Conservation (phyloP, 1,284 basidiomycete genomes). For the Ceratobasidium sp. region DNA sequence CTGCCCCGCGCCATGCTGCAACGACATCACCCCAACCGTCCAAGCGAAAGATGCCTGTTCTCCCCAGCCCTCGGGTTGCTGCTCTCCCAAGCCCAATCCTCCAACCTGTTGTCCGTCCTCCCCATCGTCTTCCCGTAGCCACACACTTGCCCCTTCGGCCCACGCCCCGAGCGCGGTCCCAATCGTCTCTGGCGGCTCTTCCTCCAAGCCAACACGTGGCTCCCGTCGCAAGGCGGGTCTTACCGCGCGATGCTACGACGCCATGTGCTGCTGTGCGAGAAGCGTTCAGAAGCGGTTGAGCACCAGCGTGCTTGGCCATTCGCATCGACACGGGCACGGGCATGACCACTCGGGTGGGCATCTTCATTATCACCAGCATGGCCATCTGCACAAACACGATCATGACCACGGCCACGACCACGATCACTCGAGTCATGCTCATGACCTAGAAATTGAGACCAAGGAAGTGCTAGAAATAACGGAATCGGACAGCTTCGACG, state of each 20-base stretch:
- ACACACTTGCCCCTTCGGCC: too few relatives aligned
- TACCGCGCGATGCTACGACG: conserved; percentile 33
- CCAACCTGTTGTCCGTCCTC: conserved; percentile 1
- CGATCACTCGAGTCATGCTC: conserved; percentile 4
- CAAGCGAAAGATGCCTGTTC: conserved; percentile 10
- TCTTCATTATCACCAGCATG: conserved; percentile 6
- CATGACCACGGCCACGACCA: conserved; percentile 11
- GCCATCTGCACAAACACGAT: conserved; percentile 2
- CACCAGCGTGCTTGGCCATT: neutral
- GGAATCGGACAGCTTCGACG: neutral
- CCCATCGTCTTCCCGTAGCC: neutral
- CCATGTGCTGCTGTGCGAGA: conserved; percentile 37
- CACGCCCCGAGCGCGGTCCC: conserved; percentile 2
- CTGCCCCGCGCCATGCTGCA: conserved; percentile 7
- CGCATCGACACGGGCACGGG: neutral
- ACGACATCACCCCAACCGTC: neutral
- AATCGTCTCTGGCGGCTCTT: neutral
- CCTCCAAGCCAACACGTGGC: neutral
- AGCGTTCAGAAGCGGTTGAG: conserved; percentile 16
- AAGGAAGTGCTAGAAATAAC: neutral
- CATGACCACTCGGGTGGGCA: conserved; percentile 18
- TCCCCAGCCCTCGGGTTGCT: neutral
- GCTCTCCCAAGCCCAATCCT: conserved; percentile 6
- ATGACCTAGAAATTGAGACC: conserved; percentile 8
- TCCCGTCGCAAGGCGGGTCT: conserved; percentile 26